phyloP scores from a whole-genome alignment of 805 yeast genomes.

The Cyberlindnera mycetangii region DNA sequence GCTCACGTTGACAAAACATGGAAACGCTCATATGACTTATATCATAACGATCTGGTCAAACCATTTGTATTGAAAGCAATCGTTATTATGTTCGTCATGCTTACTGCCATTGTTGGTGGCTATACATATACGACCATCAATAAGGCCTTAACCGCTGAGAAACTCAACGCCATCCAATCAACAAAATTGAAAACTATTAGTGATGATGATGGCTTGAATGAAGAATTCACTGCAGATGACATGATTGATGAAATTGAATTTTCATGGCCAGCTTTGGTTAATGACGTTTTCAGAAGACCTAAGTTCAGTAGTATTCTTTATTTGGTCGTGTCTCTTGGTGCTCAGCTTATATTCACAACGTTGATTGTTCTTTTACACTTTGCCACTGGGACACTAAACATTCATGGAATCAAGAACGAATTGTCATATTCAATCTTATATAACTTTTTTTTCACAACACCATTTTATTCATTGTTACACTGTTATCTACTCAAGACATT shows the following conservation, averaged over 20 bases:
- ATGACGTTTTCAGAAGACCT: slow-evolving; percentile 28
- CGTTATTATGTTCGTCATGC: slow-evolving; percentile 16
- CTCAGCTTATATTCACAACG: slow-evolving; percentile 16
- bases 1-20: slow-evolving; percentile 16
- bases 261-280: slow-evolving; percentile 27
- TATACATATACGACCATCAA: slow-evolving; percentile 19
- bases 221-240: slow-evolving; percentile 11
- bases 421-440: slow-evolving; percentile 5
- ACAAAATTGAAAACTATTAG: slow-evolving; percentile 7
- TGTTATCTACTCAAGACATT: slow-evolving; percentile 22
- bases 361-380: slow-evolving; percentile 8
- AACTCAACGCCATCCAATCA: slow-evolving; percentile 14
- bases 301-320: slow-evolving; percentile 8
- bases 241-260: slow-evolving; percentile 23
- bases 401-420: slow-evolving; percentile 16
- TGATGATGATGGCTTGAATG: slow-evolving; percentile 3
- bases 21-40: slow-evolving; percentile 21
- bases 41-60: slow-evolving; percentile 27
- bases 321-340: slow-evolving; percentile 22
- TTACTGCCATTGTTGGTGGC: slow-evolving; percentile 18
- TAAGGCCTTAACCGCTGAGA: slow-evolving; percentile 20
- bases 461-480: slow-evolving; percentile 17
- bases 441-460: slow-evolving; percentile 17
- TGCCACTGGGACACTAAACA: slow-evolving; percentile 13
- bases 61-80: slow-evolving; percentile 23